A percentile compares a stretch with the other conserved stretches of the same genome.
Conservation (phyloP, 306 rosid genomes). For the Inga laurina region DNA sequence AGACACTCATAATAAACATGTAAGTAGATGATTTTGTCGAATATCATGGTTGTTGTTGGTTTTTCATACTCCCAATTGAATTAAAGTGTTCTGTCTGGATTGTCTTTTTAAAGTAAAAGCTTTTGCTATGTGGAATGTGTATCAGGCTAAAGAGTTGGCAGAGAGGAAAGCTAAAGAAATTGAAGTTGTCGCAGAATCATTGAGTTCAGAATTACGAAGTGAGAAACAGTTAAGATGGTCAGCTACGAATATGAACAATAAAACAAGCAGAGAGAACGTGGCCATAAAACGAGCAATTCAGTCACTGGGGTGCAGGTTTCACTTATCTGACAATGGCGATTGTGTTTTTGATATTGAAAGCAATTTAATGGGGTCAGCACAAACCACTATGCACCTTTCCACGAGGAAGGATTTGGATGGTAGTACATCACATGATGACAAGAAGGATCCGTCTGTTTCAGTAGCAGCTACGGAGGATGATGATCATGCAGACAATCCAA, state of each 20-base stretch:
- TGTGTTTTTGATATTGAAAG: slow-evolving; percentile 71
- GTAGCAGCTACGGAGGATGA: slow-evolving; percentile 47
- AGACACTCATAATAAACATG: background rate
- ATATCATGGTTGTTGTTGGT: background rate
- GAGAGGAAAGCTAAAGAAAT: slow-evolving; percentile 76
- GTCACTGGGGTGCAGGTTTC: slow-evolving; percentile 86
- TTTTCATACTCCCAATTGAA: slow-evolving; percentile 14
- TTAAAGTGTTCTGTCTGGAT: slow-evolving; percentile 6
- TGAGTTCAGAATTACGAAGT: slow-evolving; percentile 62
- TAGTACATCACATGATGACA: slow-evolving; percentile 38
- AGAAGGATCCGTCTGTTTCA: slow-evolving; percentile 55
- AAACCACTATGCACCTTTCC: slow-evolving; percentile 36
- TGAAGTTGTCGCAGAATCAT: slow-evolving; percentile 53
- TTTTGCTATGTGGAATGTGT: slow-evolving; percentile 21
- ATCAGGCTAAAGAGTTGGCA: slow-evolving; percentile 83
- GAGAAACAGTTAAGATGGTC: slow-evolving; percentile 73
- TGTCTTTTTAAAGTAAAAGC: background rate
- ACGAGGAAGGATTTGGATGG: slow-evolving; percentile 48
- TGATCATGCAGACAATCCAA: slow-evolving; percentile 42
- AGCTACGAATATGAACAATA: slow-evolving; percentile 53
- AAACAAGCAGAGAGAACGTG: slow-evolving; percentile 65
- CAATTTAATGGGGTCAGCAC: slow-evolving; percentile 44
- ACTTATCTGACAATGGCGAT: slow-evolving; percentile 68
- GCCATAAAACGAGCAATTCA: slow-evolving; percentile 87
- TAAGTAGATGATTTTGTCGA: background rate